Evolutionary conservation across 2,329 filamentous ascomycete genomes (phyloP), one percentile per base, ranked within the genome.

Genomic region (Zalaria obscura): DNA sequence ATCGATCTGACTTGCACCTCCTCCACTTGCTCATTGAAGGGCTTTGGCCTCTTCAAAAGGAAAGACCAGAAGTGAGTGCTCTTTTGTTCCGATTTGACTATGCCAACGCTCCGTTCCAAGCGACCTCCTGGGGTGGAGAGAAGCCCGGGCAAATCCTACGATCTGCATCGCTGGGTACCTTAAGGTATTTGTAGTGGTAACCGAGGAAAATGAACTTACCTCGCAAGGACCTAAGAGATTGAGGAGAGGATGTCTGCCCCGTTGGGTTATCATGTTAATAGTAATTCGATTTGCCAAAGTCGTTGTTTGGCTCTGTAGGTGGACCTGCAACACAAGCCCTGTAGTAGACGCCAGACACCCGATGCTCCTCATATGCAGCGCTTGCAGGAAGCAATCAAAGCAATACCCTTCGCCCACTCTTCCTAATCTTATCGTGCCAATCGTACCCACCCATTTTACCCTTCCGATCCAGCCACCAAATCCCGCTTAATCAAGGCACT

Each of bases 21-120:
- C 42, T 43, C 49, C 54, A 55, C 47, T 38, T 44, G 38, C 52
- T 50, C 52, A 52, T 31, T 41, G 6, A 50, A 55, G 50, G 50
- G 46, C 41, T 42, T 34, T 41, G 28, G 25, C 10, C 28, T 25
- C 8, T 7, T 26, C 37, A 39, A 40, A 43, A 37, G 34, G 11
- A 44, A 38, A 29, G 39, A 40, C 49, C 27, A 45, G 50, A 49
- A 48, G 45, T 47, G 48, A 53, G 51, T 47, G 57, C 57, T 55
- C 60, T 61, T 57, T 53, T 48, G 56, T 54, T 55, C 52, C 53
- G 33, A 29, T 48, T 60, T 48, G 47, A 47, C 18, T 66, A 48
- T 66, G 49, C 62, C 63, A 66, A 63, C 64, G 62, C 63, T 66
- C 63, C 63, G 63, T 67, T 66, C 62, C 61, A 58, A 57, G 55